Evolutionary conservation across 2,329 filamentous ascomycete species (phyloP).

Genomic region (Talaromyces sp.): DNA sequence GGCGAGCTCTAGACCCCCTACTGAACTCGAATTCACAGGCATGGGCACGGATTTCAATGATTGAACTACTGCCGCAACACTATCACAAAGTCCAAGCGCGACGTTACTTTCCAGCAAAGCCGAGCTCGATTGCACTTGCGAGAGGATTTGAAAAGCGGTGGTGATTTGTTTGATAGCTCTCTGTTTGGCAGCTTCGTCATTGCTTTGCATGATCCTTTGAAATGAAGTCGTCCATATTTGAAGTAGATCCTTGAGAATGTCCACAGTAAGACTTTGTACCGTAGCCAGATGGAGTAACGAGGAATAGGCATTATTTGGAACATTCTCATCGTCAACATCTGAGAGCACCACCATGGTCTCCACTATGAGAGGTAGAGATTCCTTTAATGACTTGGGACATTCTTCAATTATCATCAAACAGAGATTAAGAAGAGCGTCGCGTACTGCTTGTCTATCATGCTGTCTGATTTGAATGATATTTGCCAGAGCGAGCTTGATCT

Average conservation of each 20-base stretch:
- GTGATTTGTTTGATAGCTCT: slow-evolving; percentile 72
- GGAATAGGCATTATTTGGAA: slow-evolving; percentile 32
- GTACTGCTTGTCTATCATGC: slow-evolving; percentile 68
- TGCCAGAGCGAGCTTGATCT: slow-evolving; percentile 78
- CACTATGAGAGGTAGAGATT: slow-evolving; percentile 67
- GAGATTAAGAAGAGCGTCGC: slow-evolving; percentile 62
- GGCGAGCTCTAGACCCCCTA: slow-evolving; percentile 27
- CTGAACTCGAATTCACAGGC: slow-evolving; percentile 24
- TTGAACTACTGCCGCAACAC: slow-evolving; percentile 55
- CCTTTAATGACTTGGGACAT: slow-evolving; percentile 68
- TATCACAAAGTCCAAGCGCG: slow-evolving; percentile 68
- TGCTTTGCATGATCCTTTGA: slow-evolving; percentile 76
- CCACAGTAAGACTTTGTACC: slow-evolving; percentile 60
- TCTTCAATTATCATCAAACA: slow-evolving; percentile 75
- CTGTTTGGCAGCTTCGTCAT: slow-evolving; percentile 74
- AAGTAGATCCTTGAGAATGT: slow-evolving; percentile 65
- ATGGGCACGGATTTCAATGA: slow-evolving; percentile 29
- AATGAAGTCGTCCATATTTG: slow-evolving; percentile 80
- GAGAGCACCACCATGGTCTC: slow-evolving; percentile 76
- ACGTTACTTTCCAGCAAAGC: slow-evolving; percentile 65
- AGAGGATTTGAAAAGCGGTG: slow-evolving; percentile 65
- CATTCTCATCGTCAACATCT: slow-evolving; percentile 47
- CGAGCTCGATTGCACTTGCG: slow-evolving; percentile 61
- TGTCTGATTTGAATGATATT: slow-evolving; percentile 72
- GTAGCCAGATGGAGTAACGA: slow-evolving; percentile 59